Percentiles rank a stretch among this genome's conserved stretches.
Conservation (phyloP, 2,329 filamentous ascomycete genomes). For the Cladosporium sp. region DNA sequence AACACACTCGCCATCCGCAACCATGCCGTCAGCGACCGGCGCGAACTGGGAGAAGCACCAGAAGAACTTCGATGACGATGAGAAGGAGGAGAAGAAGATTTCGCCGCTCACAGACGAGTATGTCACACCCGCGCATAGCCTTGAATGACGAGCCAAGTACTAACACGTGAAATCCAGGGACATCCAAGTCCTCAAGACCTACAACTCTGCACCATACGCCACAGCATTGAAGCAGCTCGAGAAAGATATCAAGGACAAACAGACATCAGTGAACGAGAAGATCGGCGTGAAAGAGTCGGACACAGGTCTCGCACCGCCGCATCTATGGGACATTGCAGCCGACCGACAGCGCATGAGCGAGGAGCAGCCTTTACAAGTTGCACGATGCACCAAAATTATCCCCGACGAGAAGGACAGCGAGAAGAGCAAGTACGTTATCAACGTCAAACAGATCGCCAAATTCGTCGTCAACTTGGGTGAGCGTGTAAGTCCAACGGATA, state of each 20-base stretch:
- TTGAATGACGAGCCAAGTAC: constrained; percentile 25
- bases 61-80: constrained; percentile 95
- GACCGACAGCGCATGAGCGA: constrained; percentile 98
- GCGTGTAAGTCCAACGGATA: constrained; percentile 95
- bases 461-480: constrained; percentile 98
- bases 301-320: constrained; percentile 94
- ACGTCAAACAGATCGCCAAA: constrained; percentile 99
- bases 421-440: constrained; percentile 99
- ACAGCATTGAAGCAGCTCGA: constrained; percentile 94
- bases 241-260: constrained; percentile 99
- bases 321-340: constrained; percentile 97
- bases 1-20: constrained; percentile 12
- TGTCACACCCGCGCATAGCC: constrained; percentile 38
- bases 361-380: constrained; percentile 96
- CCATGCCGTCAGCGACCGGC: constrained; percentile 91
- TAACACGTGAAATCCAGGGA: constrained; percentile 62
- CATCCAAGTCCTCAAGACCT: constrained; percentile 98
- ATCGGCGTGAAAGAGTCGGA: constrained; percentile 92
- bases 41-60: constrained; percentile 97
- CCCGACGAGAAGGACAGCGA: constrained; percentile 92
- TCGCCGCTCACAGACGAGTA: constrained; percentile 95
- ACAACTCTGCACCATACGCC: constrained; percentile 94
- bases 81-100: constrained; percentile 99
- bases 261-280: constrained; percentile 97
- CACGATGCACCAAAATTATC: constrained; percentile 98